Base-by-base conservation (phyloP, 2,329 filamentous ascomycete genomes). In the Botryosphaeria dothidea region DNA sequence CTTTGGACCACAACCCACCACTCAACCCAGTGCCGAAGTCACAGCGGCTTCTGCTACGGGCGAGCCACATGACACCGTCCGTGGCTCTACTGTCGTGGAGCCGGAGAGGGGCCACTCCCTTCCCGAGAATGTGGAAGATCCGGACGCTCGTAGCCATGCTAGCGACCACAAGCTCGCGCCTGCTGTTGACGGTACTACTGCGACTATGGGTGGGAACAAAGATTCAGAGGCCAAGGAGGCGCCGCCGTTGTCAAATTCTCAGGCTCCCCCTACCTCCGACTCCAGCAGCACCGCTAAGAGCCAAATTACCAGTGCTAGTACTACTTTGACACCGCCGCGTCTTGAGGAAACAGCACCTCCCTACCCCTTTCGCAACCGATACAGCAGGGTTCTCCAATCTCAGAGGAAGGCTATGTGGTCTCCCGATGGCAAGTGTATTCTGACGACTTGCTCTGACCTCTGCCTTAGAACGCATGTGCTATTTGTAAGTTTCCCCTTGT, bases 351-450 rank as follows among this genome's bases (percentile, higher is more conserved):
- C 41, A 21, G 38, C 27, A 7, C 8, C 56, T n/a, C 21, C 34
- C 17, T 25, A 41, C 15, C 52, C 52, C 13, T 41, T 48, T 41
- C 61, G 36, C 29, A n/a, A 5, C 15, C 27, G 49, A 21, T 9
- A 36, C n/a, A 15, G 3, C 27, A 36, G 17, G n/a, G n/a, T 13
- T 19, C 27, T 15, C 4, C 41, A 60, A 15, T 15, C 57, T 9
- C 54, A 63, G 81, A 65, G 34, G 17, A 8, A n/a, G 3, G 43
- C 45, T 3, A 17, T 9, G 6, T 65, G 82, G 81, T 79, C 82
- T 7, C 77, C 84, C 17, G 86, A 89, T 71, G 86, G 86, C 6
- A 87, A 84, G 1, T 83, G 81, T 23, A 71, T 89, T 25, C 71
- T 89, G 65, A 84, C 85, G 2, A 81, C 82, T 45, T 84, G 80